Conservation (phyloP, 1,284 basidiomycete genomes). For the Pseudozyma pruni region DNA sequence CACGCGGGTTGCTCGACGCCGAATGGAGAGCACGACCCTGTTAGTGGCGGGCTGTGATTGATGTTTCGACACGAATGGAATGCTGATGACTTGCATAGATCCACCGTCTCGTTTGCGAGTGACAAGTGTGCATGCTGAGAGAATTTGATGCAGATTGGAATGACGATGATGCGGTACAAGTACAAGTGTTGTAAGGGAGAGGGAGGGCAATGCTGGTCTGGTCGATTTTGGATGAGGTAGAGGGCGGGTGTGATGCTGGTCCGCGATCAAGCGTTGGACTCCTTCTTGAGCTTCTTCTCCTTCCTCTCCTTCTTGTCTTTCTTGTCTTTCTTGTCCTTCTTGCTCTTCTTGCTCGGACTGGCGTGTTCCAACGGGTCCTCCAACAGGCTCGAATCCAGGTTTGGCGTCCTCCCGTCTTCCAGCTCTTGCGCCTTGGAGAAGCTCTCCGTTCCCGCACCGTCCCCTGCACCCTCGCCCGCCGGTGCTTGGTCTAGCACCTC, state of each 20-base stretch:
- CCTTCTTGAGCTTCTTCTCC: constrained; percentile 15
- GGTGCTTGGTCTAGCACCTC: not conserved
- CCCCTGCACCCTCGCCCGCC: not conserved
- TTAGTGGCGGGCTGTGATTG: constrained; percentile 1
- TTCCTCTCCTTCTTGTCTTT: constrained; percentile 26
- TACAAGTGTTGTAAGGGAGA: not conserved
- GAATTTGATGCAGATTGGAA: constrained; percentile 1
- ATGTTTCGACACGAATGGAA: not conserved
- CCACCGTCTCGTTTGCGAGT: no score
- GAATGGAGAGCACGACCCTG: constrained; percentile 23
- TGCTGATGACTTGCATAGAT: not conserved
- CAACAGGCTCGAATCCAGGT: constrained; percentile 3
- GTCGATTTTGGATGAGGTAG: no score
- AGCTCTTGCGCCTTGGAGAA: constrained; percentile 15
- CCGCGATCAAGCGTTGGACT: not conserved
- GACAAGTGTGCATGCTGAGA: not conserved
- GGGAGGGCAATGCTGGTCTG: no score
- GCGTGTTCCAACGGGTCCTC: not conserved
- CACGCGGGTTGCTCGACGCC: constrained; percentile 35
- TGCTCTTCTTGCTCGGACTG: constrained; percentile 11
- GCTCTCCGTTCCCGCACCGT: constrained; percentile 5
- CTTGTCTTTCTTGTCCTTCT: constrained; percentile 26
- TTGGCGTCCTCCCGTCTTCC: constrained; percentile 6
- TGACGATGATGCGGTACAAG: constrained; percentile 5
- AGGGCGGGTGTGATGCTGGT: no score